Evolutionary conservation across 1,139 yeast genomes (phyloP).

Genomic region (Debaryomycetaceae sp.): DNA sequence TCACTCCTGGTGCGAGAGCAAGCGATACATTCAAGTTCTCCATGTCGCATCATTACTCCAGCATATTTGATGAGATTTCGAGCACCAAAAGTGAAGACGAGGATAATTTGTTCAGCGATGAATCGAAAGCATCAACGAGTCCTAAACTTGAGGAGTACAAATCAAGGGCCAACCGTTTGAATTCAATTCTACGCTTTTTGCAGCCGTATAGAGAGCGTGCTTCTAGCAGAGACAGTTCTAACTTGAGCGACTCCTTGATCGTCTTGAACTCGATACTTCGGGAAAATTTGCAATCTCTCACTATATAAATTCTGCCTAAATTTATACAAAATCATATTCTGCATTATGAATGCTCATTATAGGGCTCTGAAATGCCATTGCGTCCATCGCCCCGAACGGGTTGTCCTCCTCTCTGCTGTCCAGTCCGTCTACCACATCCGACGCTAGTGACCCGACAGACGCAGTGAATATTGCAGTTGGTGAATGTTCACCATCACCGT

Average conservation of each 20-base stretch:
- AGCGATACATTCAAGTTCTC: conserved; percentile 6
- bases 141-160: conserved; percentile 1
- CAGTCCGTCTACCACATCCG: too few species aligned
- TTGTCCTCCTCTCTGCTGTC: too few species aligned
- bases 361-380: too few species aligned
- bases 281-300: not conserved
- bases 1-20: not conserved
- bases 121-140: not conserved
- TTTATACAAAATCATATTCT: too few species aligned
- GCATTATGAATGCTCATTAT: too few species aligned
- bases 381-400: too few species aligned
- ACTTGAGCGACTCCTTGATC: not conserved
- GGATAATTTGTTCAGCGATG: conserved; percentile 9
- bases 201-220: not conserved
- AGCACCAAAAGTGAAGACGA: conserved; percentile 7
- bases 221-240: not conserved
- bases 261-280: not conserved
- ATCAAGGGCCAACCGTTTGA: conserved; percentile 1
- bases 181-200: conserved; percentile 1
- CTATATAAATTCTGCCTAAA: too few species aligned
- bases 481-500: too few species aligned
- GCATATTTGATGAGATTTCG: conserved; percentile 13
- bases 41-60: conserved; percentile 17
- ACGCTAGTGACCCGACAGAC: too few species aligned
- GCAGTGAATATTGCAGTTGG: too few species aligned